Evolutionary conservation across 164 flowering plant genomes (phyloP), one percentile per base, ranked within the genome.

Genomic region (Cinnamomum chago): DNA sequence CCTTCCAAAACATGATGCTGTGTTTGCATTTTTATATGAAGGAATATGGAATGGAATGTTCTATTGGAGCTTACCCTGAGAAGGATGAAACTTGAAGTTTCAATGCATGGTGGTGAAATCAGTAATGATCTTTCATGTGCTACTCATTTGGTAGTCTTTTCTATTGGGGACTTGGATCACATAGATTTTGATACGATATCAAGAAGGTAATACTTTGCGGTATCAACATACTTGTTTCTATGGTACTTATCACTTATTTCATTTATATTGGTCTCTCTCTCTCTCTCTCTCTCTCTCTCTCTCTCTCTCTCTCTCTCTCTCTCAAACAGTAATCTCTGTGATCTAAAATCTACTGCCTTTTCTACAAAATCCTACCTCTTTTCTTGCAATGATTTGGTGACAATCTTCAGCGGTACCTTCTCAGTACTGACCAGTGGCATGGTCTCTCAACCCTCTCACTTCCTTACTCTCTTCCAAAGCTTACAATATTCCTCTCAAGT

Each of bases 71-170:
- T 94, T 80, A 62, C 87, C 28, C 11, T 78, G 68, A 88, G 87
- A 81, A 88, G 98, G 81, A 77, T 94, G 85, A 88, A 79, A 79
- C 84, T 92, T 79, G 97, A 92, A 80, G 85, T 94, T 74, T 78
- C 81, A 62, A 82, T 88, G 82, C 81, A 82, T 69, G 98, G 98
- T 79, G 99, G 99, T 50, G 86, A 82, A 81, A 83, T 90, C 55
- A 73, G 83, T 69, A 74, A 83, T 55, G 75, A 80, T 77, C 84
- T 92, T 76, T 81, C 82, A 69, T 70, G 75, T 80, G 95, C 97
- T 70, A 89, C 98, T 50, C 99, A 96, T 85, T 65, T 94, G 67
- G 92, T 92, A 11, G 83, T 91, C 73, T 70, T 91, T 74, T 79
- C 86, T 67, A 50, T 51, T 62, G 85, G 82, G 2, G 89, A 83